Conservation (phyloP, 2,329 filamentous ascomycete species). For the Gnomoniopsis smithogilvyi region DNA sequence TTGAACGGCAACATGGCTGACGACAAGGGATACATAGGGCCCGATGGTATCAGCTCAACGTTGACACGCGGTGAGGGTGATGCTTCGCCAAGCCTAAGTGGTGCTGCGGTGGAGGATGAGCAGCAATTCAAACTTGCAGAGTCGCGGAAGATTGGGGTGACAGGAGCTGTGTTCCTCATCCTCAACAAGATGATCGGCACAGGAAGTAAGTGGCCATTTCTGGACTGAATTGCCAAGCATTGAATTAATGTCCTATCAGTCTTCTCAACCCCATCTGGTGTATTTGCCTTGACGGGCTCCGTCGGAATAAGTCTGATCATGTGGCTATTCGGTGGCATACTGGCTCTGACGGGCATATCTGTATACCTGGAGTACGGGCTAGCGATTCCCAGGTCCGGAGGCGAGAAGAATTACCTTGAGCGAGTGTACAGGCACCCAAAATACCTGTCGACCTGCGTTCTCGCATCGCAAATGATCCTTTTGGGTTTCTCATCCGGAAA, state of each 20-base stretch:
- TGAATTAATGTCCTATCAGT: slow-evolving; percentile 23
- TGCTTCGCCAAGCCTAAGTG: background rate
- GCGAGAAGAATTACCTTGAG: slow-evolving; percentile 66
- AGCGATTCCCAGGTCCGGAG: slow-evolving; percentile 59
- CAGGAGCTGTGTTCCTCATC: slow-evolving; percentile 51
- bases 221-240: background rate
- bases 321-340: slow-evolving; percentile 39
- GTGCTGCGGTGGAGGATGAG: slow-evolving; percentile 14
- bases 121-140: slow-evolving; percentile 36
- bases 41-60: background rate
- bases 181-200: slow-evolving; percentile 59
- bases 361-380: slow-evolving; percentile 64
- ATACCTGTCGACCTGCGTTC: slow-evolving; percentile 56
- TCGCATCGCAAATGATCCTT: slow-evolving; percentile 59
- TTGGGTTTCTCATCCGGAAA: slow-evolving; percentile 60
- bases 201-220: slow-evolving; percentile 40
- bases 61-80: background rate
- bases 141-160: slow-evolving; percentile 48
- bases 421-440: slow-evolving; percentile 57
- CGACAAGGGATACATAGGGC: background rate
- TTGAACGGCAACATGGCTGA: background rate
- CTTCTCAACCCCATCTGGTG: slow-evolving; percentile 52
- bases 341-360: slow-evolving; percentile 56
- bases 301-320: slow-evolving; percentile 42
- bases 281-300: slow-evolving; percentile 50